phyloP scores from a whole-genome alignment of 768 basidiomycete species.

The Cytidiella melzeri region DNA sequence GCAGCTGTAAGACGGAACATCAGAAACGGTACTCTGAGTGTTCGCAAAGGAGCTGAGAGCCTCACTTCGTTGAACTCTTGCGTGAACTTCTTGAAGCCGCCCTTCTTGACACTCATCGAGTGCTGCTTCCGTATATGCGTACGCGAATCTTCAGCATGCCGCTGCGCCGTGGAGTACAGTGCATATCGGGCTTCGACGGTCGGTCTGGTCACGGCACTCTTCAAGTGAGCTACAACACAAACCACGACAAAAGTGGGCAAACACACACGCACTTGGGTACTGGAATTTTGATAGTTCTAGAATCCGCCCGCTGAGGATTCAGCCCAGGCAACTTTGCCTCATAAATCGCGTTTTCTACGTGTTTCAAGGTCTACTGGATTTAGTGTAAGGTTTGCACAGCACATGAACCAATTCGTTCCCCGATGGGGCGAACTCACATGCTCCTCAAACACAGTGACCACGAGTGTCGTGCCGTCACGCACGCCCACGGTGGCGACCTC shows the following conservation, averaged over 20 bases:
- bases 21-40: neutral
- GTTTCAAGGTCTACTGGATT: constrained; percentile 59
- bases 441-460: constrained; percentile 77
- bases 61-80: constrained; percentile 65
- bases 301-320: constrained; percentile 65
- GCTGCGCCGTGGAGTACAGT: constrained; percentile 47
- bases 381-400: neutral
- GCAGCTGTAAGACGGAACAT: constrained; percentile 45
- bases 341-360: constrained; percentile 69
- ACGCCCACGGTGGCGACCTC: constrained; percentile 79
- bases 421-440: constrained; percentile 40
- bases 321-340: constrained; percentile 69
- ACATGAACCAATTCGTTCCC: neutral
- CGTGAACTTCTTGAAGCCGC: constrained; percentile 63
- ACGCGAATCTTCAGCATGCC: constrained; percentile 70
- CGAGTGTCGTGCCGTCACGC: constrained; percentile 63
- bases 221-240: no score
- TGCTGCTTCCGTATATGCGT: constrained; percentile 71
- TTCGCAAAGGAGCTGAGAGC: constrained; percentile 3
- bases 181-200: constrained; percentile 67
- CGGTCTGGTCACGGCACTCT: constrained; percentile 53
- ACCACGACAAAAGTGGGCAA: neutral
- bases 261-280: constrained; percentile 59
- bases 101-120: constrained; percentile 58
- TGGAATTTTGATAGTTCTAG: constrained; percentile 69